Conservation (phyloP, 169 alveolate genomes). For the Hammondia hammondi region DNA sequence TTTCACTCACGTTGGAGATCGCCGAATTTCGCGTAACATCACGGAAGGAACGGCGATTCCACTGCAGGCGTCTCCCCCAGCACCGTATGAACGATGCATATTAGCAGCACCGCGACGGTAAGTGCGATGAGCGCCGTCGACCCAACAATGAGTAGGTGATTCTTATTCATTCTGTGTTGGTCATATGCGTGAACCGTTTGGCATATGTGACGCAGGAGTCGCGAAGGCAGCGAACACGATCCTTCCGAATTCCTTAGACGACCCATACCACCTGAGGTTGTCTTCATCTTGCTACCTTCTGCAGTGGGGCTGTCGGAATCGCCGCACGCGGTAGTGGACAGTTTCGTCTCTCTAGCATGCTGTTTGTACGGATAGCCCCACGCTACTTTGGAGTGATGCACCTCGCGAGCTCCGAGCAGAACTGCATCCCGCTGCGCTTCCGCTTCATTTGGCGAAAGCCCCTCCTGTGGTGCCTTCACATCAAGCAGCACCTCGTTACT, state of each 20-base stretch:
- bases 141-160: neutral
- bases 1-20: too few relatives aligned
- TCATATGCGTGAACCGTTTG: neutral
- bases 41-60: too few relatives aligned
- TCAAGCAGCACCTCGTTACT: too few relatives aligned
- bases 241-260: neutral
- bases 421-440: neutral
- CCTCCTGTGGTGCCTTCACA: too few relatives aligned
- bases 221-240: neutral
- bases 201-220: slow-evolving; percentile 1
- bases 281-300: neutral
- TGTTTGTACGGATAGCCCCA: neutral
- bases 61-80: neutral
- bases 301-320: neutral
- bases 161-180: neutral
- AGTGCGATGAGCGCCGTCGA: neutral
- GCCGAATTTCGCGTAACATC: too few relatives aligned
- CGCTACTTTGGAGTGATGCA: neutral
- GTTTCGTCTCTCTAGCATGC: neutral
- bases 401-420: neutral
- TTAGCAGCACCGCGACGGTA: neutral
- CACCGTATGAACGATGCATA: neutral
- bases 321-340: neutral
- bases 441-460: neutral
- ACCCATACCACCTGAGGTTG: too few relatives aligned